Conservation (phyloP, 1,284 basidiomycete species). For the Irpex sp. region DNA sequence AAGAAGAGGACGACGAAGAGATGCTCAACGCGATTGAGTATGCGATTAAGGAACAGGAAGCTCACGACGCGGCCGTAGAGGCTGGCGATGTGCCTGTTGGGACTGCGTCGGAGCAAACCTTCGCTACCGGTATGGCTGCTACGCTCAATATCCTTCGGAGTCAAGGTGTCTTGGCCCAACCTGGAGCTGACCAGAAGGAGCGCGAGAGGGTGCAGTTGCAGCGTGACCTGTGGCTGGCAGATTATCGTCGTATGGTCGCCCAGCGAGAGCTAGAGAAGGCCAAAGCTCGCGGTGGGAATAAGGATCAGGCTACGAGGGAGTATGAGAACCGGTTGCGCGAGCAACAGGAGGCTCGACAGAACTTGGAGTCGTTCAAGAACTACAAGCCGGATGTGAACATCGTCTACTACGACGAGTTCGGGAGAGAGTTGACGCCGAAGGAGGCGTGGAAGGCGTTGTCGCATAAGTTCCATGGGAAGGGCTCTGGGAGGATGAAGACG, state of each 20-base stretch:
- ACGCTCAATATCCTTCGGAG: conserved; percentile 87
- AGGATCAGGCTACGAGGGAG: conserved; percentile 92
- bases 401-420: conserved; percentile 96
- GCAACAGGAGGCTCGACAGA: conserved; percentile 84
- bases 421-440: conserved; percentile 85
- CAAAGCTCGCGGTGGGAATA: conserved; percentile 74
- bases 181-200: conserved; percentile 64
- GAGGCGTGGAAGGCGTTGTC: conserved; percentile 96
- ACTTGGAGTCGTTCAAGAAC: conserved; percentile 82
- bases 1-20: conserved; percentile 67
- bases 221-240: conserved; percentile 88
- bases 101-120: conserved; percentile 70
- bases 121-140: conserved; percentile 81
- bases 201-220: conserved; percentile 83
- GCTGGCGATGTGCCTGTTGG: conserved; percentile 41
- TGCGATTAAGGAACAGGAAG: conserved; percentile 58
- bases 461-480: conserved; percentile 96
- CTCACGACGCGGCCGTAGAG: conserved; percentile 40
- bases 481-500: conserved; percentile 90
- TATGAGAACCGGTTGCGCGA: conserved; percentile 92
- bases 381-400: conserved; percentile 98
- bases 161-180: conserved; percentile 82
- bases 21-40: conserved; percentile 74
- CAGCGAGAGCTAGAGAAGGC: conserved; percentile 80
- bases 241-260: conserved; percentile 73